Evolutionary conservation across 2,329 filamentous ascomycete genomes (phyloP).

Genomic region (Arthroderma uncinatum): DNA sequence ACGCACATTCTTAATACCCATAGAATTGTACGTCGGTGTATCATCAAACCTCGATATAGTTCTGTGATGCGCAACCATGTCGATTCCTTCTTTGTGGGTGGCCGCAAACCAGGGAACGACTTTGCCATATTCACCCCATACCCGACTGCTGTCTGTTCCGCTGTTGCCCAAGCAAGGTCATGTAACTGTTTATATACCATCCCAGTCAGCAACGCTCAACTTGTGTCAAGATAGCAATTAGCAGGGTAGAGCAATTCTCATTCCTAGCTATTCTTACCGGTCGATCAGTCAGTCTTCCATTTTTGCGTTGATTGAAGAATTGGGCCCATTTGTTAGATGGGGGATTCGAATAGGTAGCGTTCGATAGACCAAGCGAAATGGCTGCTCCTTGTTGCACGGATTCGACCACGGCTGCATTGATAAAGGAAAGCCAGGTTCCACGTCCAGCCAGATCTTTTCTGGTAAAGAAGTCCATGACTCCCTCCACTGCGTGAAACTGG

Average conservation of each 20-base stretch:
- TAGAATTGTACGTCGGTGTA: slow-evolving; percentile 13
- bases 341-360: slow-evolving; percentile 13
- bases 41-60: slow-evolving; percentile 13
- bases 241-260: not conserved
- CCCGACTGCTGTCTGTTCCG: slow-evolving; percentile 14
- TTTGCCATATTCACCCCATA: slow-evolving; percentile 13
- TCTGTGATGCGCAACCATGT: slow-evolving; percentile 13
- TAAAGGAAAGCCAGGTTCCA: slow-evolving; percentile 17
- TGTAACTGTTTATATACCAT: slow-evolving; percentile 9
- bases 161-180: slow-evolving; percentile 12
- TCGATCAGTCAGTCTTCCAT: slow-evolving; percentile 12
- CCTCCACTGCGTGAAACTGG: slow-evolving; percentile 18
- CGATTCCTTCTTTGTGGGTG: slow-evolving; percentile 8
- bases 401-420: slow-evolving; percentile 17
- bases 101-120: slow-evolving; percentile 6
- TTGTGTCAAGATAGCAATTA: not conserved
- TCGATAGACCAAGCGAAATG: slow-evolving; percentile 13
- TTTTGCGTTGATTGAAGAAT: slow-evolving; percentile 13
- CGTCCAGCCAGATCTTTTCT: slow-evolving; percentile 14
- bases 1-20: slow-evolving; percentile 15
- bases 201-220: not conserved
- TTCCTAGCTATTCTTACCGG: slow-evolving; percentile 8
- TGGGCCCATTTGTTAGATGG: slow-evolving; percentile 13
- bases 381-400: slow-evolving; percentile 15
- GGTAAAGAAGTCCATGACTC: slow-evolving; percentile 19